These are phyloP conservation scores for Dictyophora rubrovolvata DNA, from an alignment of 768 basidiomycete genomes.

Conservation along the genomic window DNA sequence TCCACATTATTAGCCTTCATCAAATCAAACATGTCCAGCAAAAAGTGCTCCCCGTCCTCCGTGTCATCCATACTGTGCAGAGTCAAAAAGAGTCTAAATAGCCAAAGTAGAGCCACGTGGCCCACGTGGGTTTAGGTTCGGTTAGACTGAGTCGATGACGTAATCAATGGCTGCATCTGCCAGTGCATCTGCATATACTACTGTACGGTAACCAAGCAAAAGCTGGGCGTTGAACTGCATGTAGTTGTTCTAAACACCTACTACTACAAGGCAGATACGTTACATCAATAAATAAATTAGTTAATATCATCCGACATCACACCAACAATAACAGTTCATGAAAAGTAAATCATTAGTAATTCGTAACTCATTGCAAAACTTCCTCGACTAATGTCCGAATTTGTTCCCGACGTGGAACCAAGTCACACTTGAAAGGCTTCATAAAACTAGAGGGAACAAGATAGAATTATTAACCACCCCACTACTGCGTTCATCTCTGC, in stretches of 20 bases:
- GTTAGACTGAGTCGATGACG: background rate
- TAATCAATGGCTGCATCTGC: background rate
- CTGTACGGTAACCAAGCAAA: too few relatives aligned
- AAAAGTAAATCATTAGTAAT: background rate
- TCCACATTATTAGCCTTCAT: too few relatives aligned
- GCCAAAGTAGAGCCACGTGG: background rate
- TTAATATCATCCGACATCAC: background rate
- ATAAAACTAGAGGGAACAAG: background rate
- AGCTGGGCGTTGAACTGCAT: too few relatives aligned
- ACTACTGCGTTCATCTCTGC: background rate
- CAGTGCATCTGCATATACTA: too few relatives aligned
- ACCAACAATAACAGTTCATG: background rate
- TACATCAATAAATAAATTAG: too few relatives aligned
- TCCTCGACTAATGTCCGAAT: slow-evolving; percentile 1
- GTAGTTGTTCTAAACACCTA: too few relatives aligned
- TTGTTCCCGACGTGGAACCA: slow-evolving; percentile 2
- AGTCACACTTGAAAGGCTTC: background rate
- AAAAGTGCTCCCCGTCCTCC: too few relatives aligned
- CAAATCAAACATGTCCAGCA: too few relatives aligned
- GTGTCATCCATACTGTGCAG: background rate
- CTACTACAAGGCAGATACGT: too few relatives aligned
- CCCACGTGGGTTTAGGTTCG: background rate
- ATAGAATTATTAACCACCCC: background rate
- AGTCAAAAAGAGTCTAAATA: background rate
- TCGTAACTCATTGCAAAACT: background rate